Evolutionary conservation across 805 yeast species (phyloP), one percentile per base, ranked within the genome.

Genomic region (Candida insectorum): DNA sequence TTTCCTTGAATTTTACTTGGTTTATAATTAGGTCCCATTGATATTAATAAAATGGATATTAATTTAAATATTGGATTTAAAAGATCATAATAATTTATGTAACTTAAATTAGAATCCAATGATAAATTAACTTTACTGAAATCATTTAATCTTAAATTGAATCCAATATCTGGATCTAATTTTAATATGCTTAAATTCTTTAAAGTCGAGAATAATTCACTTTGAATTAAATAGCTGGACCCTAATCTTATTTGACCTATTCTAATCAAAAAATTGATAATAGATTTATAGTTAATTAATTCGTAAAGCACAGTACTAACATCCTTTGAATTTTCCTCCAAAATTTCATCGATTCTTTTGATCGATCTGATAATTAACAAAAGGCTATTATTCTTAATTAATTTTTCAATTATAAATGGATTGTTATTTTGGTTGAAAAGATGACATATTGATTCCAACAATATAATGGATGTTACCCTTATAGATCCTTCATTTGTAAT

Each of bases 91-190:
- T 76, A 64, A 16, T 35, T 40, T 5, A 42, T 28, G 20, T 43
- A 33, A n/a, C 42, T 44, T 15, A 75, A 43, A 3, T 84, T 77
- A 3, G 73, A 65, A 41, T 79, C 85, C 30, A 77, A 51, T 16
- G 73, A 69, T 31, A 79, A 50, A 28, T 66, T 72, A 17, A 31
- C 28, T 27, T 53, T 51, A 4, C 44, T 44, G 7, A 40, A 28
- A 13, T 52, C 48, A 30, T 43, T 41, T 16, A 52, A 35, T 19
- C 61, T 54, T 30, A 81, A 52, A 30, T 71, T 77, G 29, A 84
- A 58, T 0, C 94, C 95, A 22, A 87, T 61, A 50, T 84, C 96
- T 0, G 93, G 88, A 54, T 89, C 96, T 24, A 80, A 68, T 22
- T 64, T 54, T 27, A 86, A 60, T 41, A 87, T 73, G 13, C 60